Conservation (phyloP, 257 asterid genomes). For the Rehmannia glutinosa region DNA sequence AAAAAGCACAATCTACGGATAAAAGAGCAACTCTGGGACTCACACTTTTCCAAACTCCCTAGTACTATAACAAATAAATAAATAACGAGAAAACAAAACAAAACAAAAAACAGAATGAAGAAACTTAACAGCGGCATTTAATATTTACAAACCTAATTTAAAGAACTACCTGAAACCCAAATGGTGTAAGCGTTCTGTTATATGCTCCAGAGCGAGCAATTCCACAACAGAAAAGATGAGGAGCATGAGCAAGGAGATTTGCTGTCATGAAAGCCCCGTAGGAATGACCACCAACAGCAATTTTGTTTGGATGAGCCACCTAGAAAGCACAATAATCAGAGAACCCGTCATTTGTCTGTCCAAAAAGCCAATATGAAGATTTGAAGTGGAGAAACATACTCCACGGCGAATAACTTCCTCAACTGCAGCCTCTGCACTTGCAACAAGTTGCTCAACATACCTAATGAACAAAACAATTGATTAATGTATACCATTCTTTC, state of each 20-base stretch:
- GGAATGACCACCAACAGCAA: conserved; percentile 96
- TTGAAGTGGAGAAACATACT: conserved; percentile 48
- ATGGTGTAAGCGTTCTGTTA: conserved; percentile 98
- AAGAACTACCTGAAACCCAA: conserved; percentile 88
- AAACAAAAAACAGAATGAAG: neutral
- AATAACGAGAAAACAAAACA: neutral
- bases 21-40: neutral
- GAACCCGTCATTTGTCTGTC: conserved; percentile 2
- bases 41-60: neutral
- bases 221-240: conserved; percentile 93
- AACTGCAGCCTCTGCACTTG: conserved; percentile 98
- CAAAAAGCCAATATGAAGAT: neutral
- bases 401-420: conserved; percentile 93
- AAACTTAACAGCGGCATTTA: neutral
- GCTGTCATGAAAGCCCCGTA: conserved; percentile 99
- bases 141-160: neutral
- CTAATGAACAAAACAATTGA: conserved; percentile 37
- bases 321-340: conserved; percentile 25
- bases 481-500: neutral
- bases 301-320: conserved; percentile 95
- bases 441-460: conserved; percentile 92
- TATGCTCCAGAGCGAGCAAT: conserved; percentile 99
- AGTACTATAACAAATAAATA: neutral
- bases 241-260: conserved; percentile 96
- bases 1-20: neutral